Base-by-base conservation (phyloP, 2,329 filamentous ascomycete genomes). In the Davidsoniella eucalypti region DNA sequence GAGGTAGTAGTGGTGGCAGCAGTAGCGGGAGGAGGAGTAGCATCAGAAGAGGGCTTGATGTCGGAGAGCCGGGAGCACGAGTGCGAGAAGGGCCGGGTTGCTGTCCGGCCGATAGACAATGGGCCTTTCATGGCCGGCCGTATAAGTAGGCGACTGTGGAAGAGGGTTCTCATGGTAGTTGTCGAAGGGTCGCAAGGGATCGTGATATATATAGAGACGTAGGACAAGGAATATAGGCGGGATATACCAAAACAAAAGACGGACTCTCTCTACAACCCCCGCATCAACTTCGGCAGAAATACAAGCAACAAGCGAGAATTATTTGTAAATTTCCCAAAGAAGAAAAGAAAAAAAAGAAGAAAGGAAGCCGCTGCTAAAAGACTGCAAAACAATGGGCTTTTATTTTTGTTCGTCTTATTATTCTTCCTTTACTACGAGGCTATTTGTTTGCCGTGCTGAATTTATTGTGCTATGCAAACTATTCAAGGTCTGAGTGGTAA, bases 51-150 rank as follows among this genome's bases (percentile, higher is more conserved):
- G 2, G 39, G 9, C 14, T 44, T 41, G 18, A 5, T 25, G 33
- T 53, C 48, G 39, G 42, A 47, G 53, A 38, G 55, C 52, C 52
- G 44, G 52, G 49, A 51, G 55, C 56, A 50, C 44, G 56, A 52
- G 52, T 53, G 47, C 21, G 42, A 54, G 52, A 58, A 52, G 57
- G 54, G 53, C 55, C 54, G 37, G 49, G 52, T 25, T 10, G 29
- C 29, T 41, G 51, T 23, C 8, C 21, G 26, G 16, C 42, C 5
- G 29, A 49, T 41, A 36, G 40, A 40, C 46, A 29, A 33, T n/a
- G 49, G 46, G 25, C 44, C 26, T 16, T 47, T 47, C 10, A 54
- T 44, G 49, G 39, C 17, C 14, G 52, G 50, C 41, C 50, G 51
- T 37, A 47, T 23, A 39, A 52, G 45, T 3, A 54, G 48, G 29